These are phyloP conservation scores for Mortierella sp. DNA, from an alignment of 371 early-diverging fungal genomes.

Conservation along the genomic window DNA sequence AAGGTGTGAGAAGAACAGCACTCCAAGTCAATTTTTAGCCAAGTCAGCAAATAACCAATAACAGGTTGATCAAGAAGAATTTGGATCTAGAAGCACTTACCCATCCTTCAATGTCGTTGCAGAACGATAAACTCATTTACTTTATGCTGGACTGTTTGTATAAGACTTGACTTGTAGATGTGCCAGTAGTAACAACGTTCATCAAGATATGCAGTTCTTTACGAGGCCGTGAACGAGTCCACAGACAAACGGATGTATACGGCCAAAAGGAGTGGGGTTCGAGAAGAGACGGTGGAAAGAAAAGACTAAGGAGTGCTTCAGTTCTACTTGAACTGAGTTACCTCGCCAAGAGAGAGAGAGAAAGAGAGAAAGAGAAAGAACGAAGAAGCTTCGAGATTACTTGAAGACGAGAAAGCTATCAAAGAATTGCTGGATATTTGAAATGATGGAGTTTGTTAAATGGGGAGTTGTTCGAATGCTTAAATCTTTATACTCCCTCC, in stretches of 20 bases:
- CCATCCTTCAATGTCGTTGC: slow-evolving; percentile 1
- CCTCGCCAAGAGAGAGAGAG: too few species aligned
- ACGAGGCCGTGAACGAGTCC: too few species aligned
- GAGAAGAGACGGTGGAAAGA: background rate
- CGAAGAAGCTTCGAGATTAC: too few species aligned
- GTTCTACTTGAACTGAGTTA: too few species aligned
- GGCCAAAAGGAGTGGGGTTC: background rate
- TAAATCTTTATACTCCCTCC: too few species aligned
- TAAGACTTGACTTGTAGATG: background rate
- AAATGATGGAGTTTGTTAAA: too few species aligned
- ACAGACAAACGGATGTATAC: too few species aligned
- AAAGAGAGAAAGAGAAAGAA: too few species aligned
- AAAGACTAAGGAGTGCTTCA: background rate
- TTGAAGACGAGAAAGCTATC: too few species aligned
- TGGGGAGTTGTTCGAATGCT: too few species aligned
- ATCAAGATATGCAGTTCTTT: too few species aligned
- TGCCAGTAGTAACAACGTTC: background rate
- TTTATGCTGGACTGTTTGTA: background rate
- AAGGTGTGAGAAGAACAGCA: background rate
- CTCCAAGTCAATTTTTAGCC: background rate
- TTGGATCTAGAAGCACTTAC: background rate
- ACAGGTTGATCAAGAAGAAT: background rate
- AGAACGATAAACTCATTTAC: background rate
- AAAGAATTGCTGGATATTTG: too few species aligned
- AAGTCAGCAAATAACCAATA: background rate